Conservation (phyloP, 208 protist genomes). For the Crithidia fasciculata region DNA sequence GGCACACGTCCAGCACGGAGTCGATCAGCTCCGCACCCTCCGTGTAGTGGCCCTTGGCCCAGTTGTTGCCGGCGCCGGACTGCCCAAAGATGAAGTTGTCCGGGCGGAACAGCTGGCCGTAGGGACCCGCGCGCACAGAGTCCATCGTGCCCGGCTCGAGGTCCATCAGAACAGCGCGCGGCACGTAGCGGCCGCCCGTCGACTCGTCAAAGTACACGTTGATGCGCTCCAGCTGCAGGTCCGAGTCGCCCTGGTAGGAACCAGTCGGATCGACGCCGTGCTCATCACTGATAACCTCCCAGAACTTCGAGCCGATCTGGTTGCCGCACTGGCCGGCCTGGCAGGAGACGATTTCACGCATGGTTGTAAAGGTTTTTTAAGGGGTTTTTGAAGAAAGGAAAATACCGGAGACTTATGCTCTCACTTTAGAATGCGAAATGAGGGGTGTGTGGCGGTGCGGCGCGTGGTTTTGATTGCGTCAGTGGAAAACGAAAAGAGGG, state of each 20-base stretch:
- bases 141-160: too few relatives aligned
- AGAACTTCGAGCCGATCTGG: slow-evolving; percentile 82
- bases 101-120: slow-evolving; percentile 22
- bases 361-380: slow-evolving; percentile 19
- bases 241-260: neutral
- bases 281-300: slow-evolving; percentile 21
- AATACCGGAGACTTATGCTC: neutral
- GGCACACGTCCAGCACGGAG: slow-evolving; percentile 95
- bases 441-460: neutral
- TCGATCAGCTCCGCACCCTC: slow-evolving; percentile 98
- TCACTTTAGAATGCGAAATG: neutral
- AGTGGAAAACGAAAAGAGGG: neutral
- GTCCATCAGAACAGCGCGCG: too few relatives aligned
- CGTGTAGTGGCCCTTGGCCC: slow-evolving; percentile 99
- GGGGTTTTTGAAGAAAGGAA: slow-evolving; percentile 6
- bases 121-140: too few relatives aligned
- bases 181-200: neutral
- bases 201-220: neutral
- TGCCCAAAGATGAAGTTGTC: slow-evolving; percentile 99
- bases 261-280: neutral
- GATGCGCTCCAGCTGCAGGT: neutral
- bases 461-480: neutral
- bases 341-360: slow-evolving; percentile 84
- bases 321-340: slow-evolving; percentile 76
- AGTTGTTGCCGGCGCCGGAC: slow-evolving; percentile 98